Base-by-base conservation (phyloP, 2,329 filamentous ascomycete species). In the Knoxdaviesia capensis region DNA sequence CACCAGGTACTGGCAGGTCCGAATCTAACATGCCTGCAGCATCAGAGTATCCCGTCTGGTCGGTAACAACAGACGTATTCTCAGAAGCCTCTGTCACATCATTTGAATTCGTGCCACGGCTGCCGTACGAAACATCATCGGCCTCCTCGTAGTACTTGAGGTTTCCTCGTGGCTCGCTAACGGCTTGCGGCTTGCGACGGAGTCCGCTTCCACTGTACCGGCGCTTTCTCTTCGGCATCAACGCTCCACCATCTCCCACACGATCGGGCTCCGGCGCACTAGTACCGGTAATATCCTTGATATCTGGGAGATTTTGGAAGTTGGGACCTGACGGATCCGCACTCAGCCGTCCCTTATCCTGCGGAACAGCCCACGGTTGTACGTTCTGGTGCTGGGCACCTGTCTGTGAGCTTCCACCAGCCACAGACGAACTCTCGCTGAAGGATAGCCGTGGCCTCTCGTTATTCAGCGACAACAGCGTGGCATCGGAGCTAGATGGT, bases 121-220 rank as follows among this genome's bases (percentile, higher is more conserved):
- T 80, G 49, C 76, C 75, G 57, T 88, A 86, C 2, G 75, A 82
- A 36, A 77, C 76, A 52, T 92, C 88, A 28, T 87, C 85, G 31
- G 88, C 84, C 50, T 92, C 83, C 52, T 93, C 86, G 51, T 81
- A 87, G 50, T 87, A 94, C 55, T 93, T 78, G n/a, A 94, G 66
- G 47, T 82, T 71, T n/a, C 84, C 80, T 41, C 80, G 68, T 7
- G 72, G 67, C 8, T 78, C 71, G 11, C 69, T 70, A 6, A 93
- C 79, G 47, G 85, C 81, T 43, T 71, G 64, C 29, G 83, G 80
- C 52, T 81, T 78, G 45, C 74, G 65, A 34, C 82, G 75, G 30
- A 94, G 68, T 5, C 85, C 86, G 48, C 84, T 84, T 40, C 86
- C 87, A 5, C 86, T 94, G 57, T 92, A 90, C 29, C 88, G 77